phyloP scores from a whole-genome alignment of 331 rosid species.

The Rosa hybrid region DNA sequence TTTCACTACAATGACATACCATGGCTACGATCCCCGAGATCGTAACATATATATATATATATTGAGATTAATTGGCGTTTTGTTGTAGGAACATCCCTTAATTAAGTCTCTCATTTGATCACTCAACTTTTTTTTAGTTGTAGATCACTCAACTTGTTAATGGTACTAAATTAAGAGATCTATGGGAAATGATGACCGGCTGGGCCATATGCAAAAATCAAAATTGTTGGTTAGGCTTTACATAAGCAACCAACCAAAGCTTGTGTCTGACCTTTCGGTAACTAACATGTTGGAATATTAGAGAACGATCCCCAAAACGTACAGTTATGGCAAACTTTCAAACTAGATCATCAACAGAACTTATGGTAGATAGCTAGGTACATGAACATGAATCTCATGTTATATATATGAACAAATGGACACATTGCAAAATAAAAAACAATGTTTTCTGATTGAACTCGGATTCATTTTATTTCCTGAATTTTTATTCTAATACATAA shows the following conservation, averaged over 20 bases:
- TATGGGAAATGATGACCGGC: too few species aligned
- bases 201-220: neutral
- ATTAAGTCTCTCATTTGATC: neutral
- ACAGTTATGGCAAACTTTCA: neutral
- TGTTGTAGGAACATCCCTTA: neutral
- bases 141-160: neutral
- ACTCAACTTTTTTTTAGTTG: too few species aligned
- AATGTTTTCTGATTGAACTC: too few species aligned
- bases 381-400: neutral
- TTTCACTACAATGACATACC: too few species aligned
- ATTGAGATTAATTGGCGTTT: neutral
- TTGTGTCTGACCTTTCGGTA: neutral
- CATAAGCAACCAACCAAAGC: neutral
- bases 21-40: too few species aligned
- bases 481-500: too few species aligned
- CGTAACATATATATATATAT: neutral
- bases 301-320: too few species aligned
- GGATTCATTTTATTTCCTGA: too few species aligned
- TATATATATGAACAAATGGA: too few species aligned
- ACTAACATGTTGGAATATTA: neutral
- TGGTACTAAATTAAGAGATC: neutral
- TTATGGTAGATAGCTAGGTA: neutral
- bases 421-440: too few species aligned
- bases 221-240: neutral
- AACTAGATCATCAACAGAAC: neutral